These are phyloP conservation scores for Manihot esculenta DNA, from an alignment of 441 rosid genomes.

Conservation along the genomic window DNA sequence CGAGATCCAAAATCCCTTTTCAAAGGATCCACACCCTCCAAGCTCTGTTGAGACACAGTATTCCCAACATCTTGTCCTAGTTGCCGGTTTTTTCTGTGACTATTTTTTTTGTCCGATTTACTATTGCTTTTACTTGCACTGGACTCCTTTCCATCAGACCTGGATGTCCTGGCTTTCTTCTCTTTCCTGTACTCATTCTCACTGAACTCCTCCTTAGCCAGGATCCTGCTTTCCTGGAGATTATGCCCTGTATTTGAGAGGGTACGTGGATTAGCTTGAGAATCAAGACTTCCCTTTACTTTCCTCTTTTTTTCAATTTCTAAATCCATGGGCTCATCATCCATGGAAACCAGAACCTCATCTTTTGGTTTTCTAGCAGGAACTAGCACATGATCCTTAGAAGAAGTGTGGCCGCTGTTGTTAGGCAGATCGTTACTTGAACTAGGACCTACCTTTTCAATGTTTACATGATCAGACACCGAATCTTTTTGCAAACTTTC, in stretches of 20 bases:
- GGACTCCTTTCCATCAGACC: constrained; percentile 60
- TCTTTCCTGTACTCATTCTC: constrained; percentile 53
- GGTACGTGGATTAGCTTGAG: constrained; percentile 27
- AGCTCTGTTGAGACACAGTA: constrained; percentile 40
- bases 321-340: constrained; percentile 37
- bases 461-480: constrained; percentile 39
- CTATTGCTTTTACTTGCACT: constrained; percentile 52
- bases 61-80: constrained; percentile 42
- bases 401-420: constrained; percentile 34
- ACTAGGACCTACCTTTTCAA: constrained; percentile 46
- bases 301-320: constrained; percentile 60
- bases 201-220: constrained; percentile 49
- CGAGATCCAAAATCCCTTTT: constrained; percentile 54
- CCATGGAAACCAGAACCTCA: constrained; percentile 42
- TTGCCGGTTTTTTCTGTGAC: constrained; percentile 40
- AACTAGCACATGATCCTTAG: constrained; percentile 37
- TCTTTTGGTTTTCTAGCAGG: constrained; percentile 49
- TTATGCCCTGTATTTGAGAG: constrained; percentile 33
- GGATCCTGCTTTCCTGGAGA: constrained; percentile 35
- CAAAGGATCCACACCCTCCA: constrained; percentile 49
- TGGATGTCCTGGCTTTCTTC: constrained; percentile 60
- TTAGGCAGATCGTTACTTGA: constrained; percentile 46
- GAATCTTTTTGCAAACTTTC: constrained; percentile 50
- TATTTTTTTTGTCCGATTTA: constrained; percentile 52
- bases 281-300: constrained; percentile 43